Base-by-base conservation (phyloP, 2,329 filamentous ascomycete genomes). In the Ceratocystis alfenasii region DNA sequence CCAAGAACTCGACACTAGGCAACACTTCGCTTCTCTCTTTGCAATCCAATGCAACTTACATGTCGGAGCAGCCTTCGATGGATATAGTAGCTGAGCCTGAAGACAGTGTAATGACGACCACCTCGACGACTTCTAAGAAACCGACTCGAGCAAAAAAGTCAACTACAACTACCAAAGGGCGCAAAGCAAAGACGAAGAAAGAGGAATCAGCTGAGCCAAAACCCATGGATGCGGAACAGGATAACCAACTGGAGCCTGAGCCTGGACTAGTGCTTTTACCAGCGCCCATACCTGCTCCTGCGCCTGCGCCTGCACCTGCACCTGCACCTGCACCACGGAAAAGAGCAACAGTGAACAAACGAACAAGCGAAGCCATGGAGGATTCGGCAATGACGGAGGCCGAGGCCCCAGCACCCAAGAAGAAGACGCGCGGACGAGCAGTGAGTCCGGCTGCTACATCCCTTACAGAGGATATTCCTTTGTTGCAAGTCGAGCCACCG, bases 11-110 rank as follows among this genome's bases (percentile, higher is more conserved):
- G 15, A 77, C 81, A 69, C 75, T 79, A 57, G 94, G 90, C 25
- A 92, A 90, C 73, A 79, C 81, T 7, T 89, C 88, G 2, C 83
- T 89, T 44, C 73, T 83, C 15, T 88, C 85, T 1, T 76, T 77
- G 4, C 83, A 86, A 69, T 87, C 84, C 1, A 75, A 79, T 6
- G 75, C 78, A 1, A 83, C 81, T 1, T 71, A 74, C 1, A 72
- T 76, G 1, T 83, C 82, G 0, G 83, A 86, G 55, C 59, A 62
- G 36, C 60, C 60, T 45, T 72, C 75, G 5, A 65, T 67, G 6
- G 55, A 60, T 45, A 72, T 78, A 46, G 74, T 78, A 1, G 77
- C 76, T 48, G 79, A 81, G 6, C 74, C 77, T 48, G 84, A 85
- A 62, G 84, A 86, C 65, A 87, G 82, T 68, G 74, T 85, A 50